phyloP scores from a whole-genome alignment of 306 rosid species.

The Sechiopsis laciniata region DNA sequence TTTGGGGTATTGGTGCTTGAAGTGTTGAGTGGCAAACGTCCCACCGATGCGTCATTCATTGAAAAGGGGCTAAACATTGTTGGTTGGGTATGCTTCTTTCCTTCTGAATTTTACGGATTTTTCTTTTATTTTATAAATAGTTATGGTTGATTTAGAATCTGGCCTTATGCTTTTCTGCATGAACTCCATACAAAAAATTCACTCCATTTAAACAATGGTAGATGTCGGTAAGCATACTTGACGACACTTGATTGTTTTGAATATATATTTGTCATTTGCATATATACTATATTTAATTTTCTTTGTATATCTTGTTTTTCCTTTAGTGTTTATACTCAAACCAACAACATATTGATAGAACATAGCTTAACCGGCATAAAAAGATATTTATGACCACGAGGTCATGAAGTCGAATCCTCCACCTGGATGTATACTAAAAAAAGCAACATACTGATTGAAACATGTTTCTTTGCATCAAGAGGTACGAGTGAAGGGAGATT shows the following conservation, averaged over 20 bases:
- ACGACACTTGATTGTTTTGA: neutral
- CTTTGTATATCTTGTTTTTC: neutral
- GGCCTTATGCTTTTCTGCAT: neutral
- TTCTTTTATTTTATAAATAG: neutral
- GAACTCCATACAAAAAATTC: neutral
- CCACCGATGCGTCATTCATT: conserved; percentile 87
- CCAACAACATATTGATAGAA: neutral
- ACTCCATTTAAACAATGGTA: neutral
- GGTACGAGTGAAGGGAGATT: too few relatives aligned
- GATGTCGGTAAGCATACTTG: neutral
- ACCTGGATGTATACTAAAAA: too few relatives aligned
- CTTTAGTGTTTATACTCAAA: neutral
- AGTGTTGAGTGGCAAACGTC: conserved; percentile 93
- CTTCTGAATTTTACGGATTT: neutral
- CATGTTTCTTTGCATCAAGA: too few relatives aligned
- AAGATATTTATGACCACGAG: too few relatives aligned
- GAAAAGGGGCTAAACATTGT: conserved; percentile 96
- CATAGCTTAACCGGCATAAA: too few relatives aligned
- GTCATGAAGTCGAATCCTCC: too few relatives aligned
- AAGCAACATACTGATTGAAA: too few relatives aligned
- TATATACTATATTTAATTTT: neutral
- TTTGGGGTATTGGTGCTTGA: conserved; percentile 92
- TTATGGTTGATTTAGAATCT: neutral
- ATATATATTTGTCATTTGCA: neutral
- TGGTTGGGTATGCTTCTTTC: conserved; percentile 78